A percentile compares a stretch with the other conserved stretches of the same genome.
phyloP scores from a whole-genome alignment of 73 alveolate species.

The Paraurostyla sp. region DNA sequence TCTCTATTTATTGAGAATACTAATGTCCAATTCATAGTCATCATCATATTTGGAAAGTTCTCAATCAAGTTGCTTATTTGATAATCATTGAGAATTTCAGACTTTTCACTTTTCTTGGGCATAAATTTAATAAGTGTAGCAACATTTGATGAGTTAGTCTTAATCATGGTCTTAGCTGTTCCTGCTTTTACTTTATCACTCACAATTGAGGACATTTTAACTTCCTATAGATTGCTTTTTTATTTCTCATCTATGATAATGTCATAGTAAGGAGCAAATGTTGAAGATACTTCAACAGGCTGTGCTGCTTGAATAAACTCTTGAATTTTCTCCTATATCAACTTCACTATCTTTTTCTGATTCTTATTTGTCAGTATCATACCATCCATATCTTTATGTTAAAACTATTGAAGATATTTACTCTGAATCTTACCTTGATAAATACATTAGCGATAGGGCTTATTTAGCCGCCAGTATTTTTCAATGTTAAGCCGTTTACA shows the following conservation, averaged over 20 bases:
- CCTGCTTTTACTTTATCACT: constrained; percentile 11
- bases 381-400: constrained; percentile 65
- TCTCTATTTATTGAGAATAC: constrained; percentile 61
- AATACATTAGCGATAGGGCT: constrained; percentile 67
- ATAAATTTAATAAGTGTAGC: constrained; percentile 23
- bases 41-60: constrained; percentile 60
- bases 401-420: constrained; percentile 24
- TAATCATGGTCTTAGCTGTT: background rate
- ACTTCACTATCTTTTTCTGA: constrained; percentile 53
- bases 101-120: constrained; percentile 53
- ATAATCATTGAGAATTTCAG: constrained; percentile 50
- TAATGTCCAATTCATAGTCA: constrained; percentile 63
- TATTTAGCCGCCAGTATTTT: background rate
- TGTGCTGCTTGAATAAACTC: background rate
- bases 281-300: constrained; percentile 7
- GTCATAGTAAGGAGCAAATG: constrained; percentile 66
- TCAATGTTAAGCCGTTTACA: constrained; percentile 61
- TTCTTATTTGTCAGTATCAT: constrained; percentile 41
- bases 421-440: constrained; percentile 29
- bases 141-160: background rate
- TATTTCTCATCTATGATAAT: constrained; percentile 33
- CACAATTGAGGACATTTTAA: constrained; percentile 30
- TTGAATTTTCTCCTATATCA: constrained; percentile 8
- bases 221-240: constrained; percentile 23
- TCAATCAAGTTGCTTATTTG: constrained; percentile 52